These are phyloP conservation scores for Erythrobasidium yunnanense DNA, from an alignment of 768 basidiomycete genomes.

Conservation along the genomic window DNA sequence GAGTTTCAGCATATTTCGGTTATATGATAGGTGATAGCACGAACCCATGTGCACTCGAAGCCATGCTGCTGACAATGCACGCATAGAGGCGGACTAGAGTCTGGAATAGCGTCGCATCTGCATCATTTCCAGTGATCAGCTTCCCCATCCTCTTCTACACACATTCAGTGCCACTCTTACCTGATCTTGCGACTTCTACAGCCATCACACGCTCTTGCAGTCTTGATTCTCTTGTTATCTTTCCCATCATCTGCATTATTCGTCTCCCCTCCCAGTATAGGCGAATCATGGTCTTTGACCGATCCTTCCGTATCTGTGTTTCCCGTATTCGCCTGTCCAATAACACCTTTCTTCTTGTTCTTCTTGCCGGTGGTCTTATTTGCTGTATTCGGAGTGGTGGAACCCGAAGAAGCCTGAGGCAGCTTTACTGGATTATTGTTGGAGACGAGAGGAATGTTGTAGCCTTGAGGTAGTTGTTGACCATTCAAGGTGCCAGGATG, in stretches of 20 bases:
- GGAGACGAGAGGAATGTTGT: background rate
- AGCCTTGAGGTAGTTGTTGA: too few species aligned
- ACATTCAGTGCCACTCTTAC: constrained; percentile 39
- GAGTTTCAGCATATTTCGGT: too few species aligned
- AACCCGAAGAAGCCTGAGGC: background rate
- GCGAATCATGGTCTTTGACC: background rate
- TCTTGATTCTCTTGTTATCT: constrained; percentile 43
- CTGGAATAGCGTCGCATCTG: constrained; percentile 72
- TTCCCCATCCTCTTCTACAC: background rate
- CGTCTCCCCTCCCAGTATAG: background rate
- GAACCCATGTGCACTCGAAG: constrained; percentile 76
- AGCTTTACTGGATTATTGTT: background rate
- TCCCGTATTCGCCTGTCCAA: too few species aligned
- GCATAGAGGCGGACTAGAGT: constrained; percentile 67
- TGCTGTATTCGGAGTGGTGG: background rate
- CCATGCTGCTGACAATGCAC: constrained; percentile 90
- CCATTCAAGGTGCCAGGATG: too few species aligned
- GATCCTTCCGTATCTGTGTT: background rate
- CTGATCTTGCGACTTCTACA: constrained; percentile 66
- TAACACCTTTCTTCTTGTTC: constrained; percentile 8
- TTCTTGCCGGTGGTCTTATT: background rate
- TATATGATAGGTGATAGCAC: too few species aligned
- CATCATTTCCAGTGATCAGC: background rate
- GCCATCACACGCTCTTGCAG: constrained; percentile 72
- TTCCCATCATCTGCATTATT: background rate